Conservation (phyloP, 257 asterid species). For the Solanum pennellii region DNA sequence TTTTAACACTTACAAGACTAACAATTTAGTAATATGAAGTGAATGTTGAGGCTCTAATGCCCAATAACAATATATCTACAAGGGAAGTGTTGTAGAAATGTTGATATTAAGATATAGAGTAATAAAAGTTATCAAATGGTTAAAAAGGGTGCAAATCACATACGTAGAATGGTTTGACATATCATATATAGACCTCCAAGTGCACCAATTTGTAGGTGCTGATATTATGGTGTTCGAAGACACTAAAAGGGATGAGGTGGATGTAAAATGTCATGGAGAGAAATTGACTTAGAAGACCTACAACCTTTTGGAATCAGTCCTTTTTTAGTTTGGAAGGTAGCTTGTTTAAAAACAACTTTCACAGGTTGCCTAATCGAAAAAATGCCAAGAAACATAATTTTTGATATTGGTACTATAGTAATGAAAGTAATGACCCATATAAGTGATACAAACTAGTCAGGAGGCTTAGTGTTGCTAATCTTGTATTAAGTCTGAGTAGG, state of each 20-base stretch:
- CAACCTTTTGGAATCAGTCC: not conserved
- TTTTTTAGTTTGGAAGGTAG: not conserved
- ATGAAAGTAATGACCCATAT: not conserved
- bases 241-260: not conserved
- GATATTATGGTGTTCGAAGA: not conserved
- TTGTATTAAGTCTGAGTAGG: not conserved
- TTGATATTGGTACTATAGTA: not conserved
- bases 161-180: not conserved
- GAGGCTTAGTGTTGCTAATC: not conserved
- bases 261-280: not conserved
- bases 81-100: not conserved
- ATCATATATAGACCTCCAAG: not conserved
- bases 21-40: not conserved
- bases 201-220: not conserved
- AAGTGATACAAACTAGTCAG: not conserved
- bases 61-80: not conserved
- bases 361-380: not conserved
- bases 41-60: not conserved
- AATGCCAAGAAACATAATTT: not conserved
- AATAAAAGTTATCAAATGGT: not conserved
- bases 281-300: not conserved
- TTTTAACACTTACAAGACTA: not conserved
- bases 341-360: not conserved
- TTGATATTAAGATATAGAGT: not conserved
- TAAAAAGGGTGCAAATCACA: not conserved